Conservation (phyloP, 352 stramenopile species). For the Globisporangium alternatum region DNA sequence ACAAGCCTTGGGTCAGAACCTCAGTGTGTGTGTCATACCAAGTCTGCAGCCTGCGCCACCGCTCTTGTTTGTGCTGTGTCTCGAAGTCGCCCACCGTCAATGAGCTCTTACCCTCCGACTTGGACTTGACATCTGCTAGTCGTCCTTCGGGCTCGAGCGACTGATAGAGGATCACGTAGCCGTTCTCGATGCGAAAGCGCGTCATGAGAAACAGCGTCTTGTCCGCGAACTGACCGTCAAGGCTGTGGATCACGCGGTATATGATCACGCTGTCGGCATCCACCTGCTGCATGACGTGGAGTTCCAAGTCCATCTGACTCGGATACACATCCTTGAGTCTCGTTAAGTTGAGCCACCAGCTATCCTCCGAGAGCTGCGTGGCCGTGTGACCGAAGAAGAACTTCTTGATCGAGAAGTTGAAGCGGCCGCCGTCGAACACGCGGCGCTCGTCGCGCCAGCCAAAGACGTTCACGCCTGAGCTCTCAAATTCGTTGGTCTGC, state of each 20-base stretch:
- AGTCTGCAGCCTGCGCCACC: slow-evolving; percentile 54
- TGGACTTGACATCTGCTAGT: not conserved
- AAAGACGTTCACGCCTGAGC: slow-evolving; percentile 40
- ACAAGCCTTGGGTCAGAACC: not conserved
- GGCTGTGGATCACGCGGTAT: slow-evolving; percentile 41
- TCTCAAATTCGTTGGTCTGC: slow-evolving; percentile 16
- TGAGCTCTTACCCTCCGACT: not conserved
- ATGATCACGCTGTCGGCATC: slow-evolving; percentile 61
- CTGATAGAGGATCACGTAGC: slow-evolving; percentile 46
- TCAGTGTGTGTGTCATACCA: slow-evolving; percentile 28
- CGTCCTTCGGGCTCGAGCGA: slow-evolving; percentile 29
- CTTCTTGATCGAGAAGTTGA: slow-evolving; percentile 3
- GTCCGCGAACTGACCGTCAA: slow-evolving; percentile 17
- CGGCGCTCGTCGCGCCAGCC: slow-evolving; percentile 48
- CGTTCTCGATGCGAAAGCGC: slow-evolving; percentile 29
- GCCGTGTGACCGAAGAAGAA: slow-evolving; percentile 33
- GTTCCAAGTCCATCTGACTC: slow-evolving; percentile 31
- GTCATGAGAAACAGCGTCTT: slow-evolving; percentile 46
- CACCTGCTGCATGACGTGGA: slow-evolving; percentile 43
- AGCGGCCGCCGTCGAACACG: slow-evolving; percentile 23
- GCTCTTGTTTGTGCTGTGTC: slow-evolving; percentile 1
- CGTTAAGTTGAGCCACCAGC: slow-evolving; percentile 39
- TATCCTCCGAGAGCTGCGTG: slow-evolving; percentile 27
- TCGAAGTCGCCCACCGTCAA: not conserved
- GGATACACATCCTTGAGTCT: slow-evolving; percentile 38